Conservation (phyloP, 2,329 filamentous ascomycete genomes). For the Achaetomium macrosporum region DNA sequence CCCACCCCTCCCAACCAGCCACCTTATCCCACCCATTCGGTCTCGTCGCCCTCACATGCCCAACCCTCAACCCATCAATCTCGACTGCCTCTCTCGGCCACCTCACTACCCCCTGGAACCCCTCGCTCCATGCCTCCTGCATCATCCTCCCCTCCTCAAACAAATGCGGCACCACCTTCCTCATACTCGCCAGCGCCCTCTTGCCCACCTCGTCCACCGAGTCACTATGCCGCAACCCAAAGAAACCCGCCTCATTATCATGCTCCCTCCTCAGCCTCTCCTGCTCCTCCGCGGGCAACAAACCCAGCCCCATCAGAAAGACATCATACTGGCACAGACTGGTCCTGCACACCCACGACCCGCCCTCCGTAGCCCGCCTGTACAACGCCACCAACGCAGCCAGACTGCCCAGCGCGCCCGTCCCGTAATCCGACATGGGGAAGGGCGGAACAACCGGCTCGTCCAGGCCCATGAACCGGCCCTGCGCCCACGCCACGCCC, state of each 20-base stretch:
- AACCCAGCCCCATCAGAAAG: slow-evolving; percentile 55
- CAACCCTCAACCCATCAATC: slow-evolving; percentile 38
- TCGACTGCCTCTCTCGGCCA: slow-evolving; percentile 42
- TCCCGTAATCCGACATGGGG: slow-evolving; percentile 62
- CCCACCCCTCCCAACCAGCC: slow-evolving; percentile 22
- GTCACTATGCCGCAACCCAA: slow-evolving; percentile 52
- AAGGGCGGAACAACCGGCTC: slow-evolving; percentile 63
- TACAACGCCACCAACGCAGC: slow-evolving; percentile 60
- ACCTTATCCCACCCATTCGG: slow-evolving; percentile 28
- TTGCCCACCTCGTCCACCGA: slow-evolving; percentile 61
- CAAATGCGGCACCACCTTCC: slow-evolving; percentile 46
- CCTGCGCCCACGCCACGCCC: slow-evolving; percentile 56
- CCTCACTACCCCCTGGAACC: slow-evolving; percentile 35
- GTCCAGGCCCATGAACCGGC: slow-evolving; percentile 52
- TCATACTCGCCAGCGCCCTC: slow-evolving; percentile 51
- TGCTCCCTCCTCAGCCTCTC: slow-evolving; percentile 40
- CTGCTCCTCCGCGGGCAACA: slow-evolving; percentile 50
- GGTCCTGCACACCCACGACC: slow-evolving; percentile 59
- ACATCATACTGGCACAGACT: slow-evolving; percentile 65
- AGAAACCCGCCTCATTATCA: slow-evolving; percentile 44
- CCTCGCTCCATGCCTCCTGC: slow-evolving; percentile 45
- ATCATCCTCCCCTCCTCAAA: slow-evolving; percentile 40
- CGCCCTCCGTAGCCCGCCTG: slow-evolving; percentile 55
- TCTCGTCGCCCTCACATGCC: slow-evolving; percentile 39
- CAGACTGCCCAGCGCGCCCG: slow-evolving; percentile 65